Evolutionary conservation across 768 basidiomycete species (phyloP).

Genomic region (Grammothele lineata): DNA sequence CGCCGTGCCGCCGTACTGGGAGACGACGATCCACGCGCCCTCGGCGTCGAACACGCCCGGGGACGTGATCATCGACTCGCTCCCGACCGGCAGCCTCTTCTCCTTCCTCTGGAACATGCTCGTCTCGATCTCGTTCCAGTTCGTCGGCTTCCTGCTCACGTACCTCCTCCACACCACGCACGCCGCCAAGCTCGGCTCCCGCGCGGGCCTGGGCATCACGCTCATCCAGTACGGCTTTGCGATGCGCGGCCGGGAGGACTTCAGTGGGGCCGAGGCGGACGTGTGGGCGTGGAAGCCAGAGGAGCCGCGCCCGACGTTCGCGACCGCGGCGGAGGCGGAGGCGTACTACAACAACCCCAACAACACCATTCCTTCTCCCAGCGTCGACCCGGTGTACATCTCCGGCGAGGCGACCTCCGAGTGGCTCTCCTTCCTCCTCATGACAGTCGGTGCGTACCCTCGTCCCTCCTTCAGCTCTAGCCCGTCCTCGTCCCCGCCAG

Average conservation of each 20-base stretch:
- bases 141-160: constrained; percentile 88
- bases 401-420: constrained; percentile 68
- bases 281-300: constrained; percentile 28
- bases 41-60: constrained; percentile 58
- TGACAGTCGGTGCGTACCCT: constrained; percentile 66
- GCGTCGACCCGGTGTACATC: constrained; percentile 7
- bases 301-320: constrained; percentile 34
- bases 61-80: constrained; percentile 85
- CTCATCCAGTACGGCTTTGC: constrained; percentile 95
- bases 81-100: constrained; percentile 80
- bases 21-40: constrained; percentile 93
- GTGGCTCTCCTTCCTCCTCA: constrained; percentile 93
- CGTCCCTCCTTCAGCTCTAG: neutral
- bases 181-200: constrained; percentile 87
- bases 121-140: constrained; percentile 95
- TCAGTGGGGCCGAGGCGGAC: constrained; percentile 16
- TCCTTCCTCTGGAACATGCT: constrained; percentile 91
- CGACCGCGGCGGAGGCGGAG: constrained; percentile 42
- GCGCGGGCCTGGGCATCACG: constrained; percentile 93
- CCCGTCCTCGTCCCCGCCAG: neutral
- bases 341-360: constrained; percentile 36
- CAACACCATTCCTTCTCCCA: constrained; percentile 10
- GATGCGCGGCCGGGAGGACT: constrained; percentile 45
- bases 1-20: constrained; percentile 97
- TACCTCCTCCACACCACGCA: constrained; percentile 94